Evolutionary conservation across 2,329 filamentous ascomycete species (phyloP).

Genomic region (Oidium heveae): DNA sequence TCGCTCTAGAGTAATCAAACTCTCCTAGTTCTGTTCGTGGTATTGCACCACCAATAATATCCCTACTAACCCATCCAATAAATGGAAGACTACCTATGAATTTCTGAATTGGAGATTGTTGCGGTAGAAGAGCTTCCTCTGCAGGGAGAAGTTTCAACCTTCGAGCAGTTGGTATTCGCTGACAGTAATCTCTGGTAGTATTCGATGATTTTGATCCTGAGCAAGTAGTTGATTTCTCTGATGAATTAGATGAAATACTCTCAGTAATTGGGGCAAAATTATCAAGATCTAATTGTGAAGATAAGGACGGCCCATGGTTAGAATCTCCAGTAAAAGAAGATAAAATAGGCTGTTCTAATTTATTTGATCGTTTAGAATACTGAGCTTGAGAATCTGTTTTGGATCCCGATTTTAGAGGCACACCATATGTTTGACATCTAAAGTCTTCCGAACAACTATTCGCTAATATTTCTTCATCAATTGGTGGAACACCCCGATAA

Average conservation of each 20-base stretch:
- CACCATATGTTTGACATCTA: neutral
- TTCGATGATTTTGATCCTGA: conserved; percentile 3
- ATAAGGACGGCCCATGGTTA: neutral
- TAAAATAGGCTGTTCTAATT: neutral
- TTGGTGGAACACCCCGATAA: conserved; percentile 38
- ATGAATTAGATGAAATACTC: conserved; percentile 23
- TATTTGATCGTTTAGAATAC: too few species aligned
- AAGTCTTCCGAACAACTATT: neutral
- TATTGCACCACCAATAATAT: conserved; percentile 51
- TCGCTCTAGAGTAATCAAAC: conserved; percentile 50
- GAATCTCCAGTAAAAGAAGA: neutral
- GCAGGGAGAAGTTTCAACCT: conserved; percentile 39
- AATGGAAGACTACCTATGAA: conserved; percentile 41
- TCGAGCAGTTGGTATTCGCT: conserved; percentile 40
- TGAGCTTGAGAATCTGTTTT: too few species aligned
- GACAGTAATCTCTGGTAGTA: conserved; percentile 20
- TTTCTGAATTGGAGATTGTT: conserved; percentile 37
- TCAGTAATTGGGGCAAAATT: conserved; percentile 11
- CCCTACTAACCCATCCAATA: conserved; percentile 42
- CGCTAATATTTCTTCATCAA: conserved; percentile 36
- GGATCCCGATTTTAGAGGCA: neutral
- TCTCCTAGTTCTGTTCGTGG: conserved; percentile 47
- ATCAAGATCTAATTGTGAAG: conserved; percentile 6
- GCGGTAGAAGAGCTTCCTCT: conserved; percentile 44
- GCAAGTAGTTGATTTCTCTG: conserved; percentile 19